These are phyloP conservation scores for Rhodocollybia butyracea DNA, from an alignment of 768 basidiomycete genomes.

Conservation along the genomic window DNA sequence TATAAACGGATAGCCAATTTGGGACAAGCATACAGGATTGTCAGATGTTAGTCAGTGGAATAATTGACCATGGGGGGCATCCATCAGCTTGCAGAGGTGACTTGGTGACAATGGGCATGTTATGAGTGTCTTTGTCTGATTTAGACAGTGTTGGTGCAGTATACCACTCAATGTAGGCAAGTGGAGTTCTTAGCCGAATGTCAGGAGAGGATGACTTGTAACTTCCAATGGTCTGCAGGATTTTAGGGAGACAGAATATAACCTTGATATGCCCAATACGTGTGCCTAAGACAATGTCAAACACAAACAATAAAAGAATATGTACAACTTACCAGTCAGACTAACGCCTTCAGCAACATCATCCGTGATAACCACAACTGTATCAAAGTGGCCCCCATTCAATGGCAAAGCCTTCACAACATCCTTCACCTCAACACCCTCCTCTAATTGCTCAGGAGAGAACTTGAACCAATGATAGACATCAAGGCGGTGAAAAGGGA, in stretches of 20 bases:
- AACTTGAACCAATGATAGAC: not conserved
- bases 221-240: too few relatives aligned
- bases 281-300: too few relatives aligned
- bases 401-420: too few relatives aligned
- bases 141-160: not conserved
- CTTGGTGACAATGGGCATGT: too few relatives aligned
- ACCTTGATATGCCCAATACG: too few relatives aligned
- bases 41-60: not conserved
- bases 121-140: not conserved
- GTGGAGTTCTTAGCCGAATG: not conserved
- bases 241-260: too few relatives aligned
- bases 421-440: too few relatives aligned
- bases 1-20: too few relatives aligned
- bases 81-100: not conserved
- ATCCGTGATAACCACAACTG: not conserved
- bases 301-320: too few relatives aligned
- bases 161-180: not conserved
- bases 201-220: not conserved
- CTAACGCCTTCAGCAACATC: not conserved
- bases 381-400: too few relatives aligned
- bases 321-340: not conserved
- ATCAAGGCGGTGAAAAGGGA: not conserved
- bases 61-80: not conserved
- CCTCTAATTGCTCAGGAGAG: not conserved
- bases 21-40: not conserved